Conservation (phyloP, 2,329 filamentous ascomycete genomes). For the Hypoxylon sp. region DNA sequence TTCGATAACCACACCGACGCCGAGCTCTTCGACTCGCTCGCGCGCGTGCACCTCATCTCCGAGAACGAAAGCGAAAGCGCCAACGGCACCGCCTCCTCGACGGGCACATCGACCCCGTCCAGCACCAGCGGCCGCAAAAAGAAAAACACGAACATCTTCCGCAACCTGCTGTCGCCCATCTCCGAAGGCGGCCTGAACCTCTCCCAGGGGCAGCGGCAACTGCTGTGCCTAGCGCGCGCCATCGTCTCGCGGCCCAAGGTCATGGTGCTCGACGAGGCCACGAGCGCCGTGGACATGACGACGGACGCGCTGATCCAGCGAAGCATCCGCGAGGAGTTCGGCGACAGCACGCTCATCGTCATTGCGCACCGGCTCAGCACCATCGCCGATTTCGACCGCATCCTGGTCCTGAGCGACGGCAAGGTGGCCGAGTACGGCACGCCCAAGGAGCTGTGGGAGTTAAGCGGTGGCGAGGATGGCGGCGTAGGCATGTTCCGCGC, state of each 20-base stretch:
- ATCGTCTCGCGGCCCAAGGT: slow-evolving; percentile 81
- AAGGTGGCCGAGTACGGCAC: slow-evolving; percentile 76
- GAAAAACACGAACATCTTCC: slow-evolving; percentile 76
- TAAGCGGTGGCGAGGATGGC: slow-evolving; percentile 14
- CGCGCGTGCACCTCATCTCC: slow-evolving; percentile 76
- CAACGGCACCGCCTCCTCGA: slow-evolving; percentile 47
- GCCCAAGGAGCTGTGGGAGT: slow-evolving; percentile 73
- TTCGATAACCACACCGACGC: slow-evolving; percentile 79
- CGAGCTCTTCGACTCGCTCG: slow-evolving; percentile 78
- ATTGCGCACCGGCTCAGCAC: slow-evolving; percentile 84
- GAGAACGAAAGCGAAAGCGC: slow-evolving; percentile 53
- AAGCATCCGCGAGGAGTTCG: slow-evolving; percentile 80
- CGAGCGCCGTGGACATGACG: slow-evolving; percentile 82
- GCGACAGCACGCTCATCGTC: slow-evolving; percentile 74
- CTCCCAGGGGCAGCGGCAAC: slow-evolving; percentile 82
- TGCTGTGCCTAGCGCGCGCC: slow-evolving; percentile 80
- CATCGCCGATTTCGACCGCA: slow-evolving; percentile 82
- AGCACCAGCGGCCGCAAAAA: slow-evolving; percentile 50
- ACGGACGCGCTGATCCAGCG: slow-evolving; percentile 82
- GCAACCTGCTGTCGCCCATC: slow-evolving; percentile 73
- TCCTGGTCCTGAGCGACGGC: slow-evolving; percentile 79
- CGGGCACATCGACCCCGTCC: slow-evolving; percentile 56
- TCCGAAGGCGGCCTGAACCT: slow-evolving; percentile 82
- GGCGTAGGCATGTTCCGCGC: slow-evolving; percentile 67
- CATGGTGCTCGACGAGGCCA: slow-evolving; percentile 86